Evolutionary conservation across 2,329 filamentous ascomycete species (phyloP).

Genomic region (Ophiosphaerella narmari): DNA sequence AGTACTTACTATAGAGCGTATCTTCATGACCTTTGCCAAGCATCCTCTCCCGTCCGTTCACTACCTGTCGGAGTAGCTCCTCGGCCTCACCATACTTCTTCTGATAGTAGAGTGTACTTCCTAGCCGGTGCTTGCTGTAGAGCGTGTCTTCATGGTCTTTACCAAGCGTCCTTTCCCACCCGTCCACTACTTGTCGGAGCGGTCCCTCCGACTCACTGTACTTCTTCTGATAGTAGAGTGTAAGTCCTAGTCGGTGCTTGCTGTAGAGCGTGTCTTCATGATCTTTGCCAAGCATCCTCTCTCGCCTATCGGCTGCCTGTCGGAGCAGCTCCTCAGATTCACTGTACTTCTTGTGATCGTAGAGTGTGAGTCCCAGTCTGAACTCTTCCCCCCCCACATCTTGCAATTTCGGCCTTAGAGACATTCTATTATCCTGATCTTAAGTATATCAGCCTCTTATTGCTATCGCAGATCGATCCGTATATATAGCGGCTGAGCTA

Average conservation of each 20-base stretch:
- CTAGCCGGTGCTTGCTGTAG: constrained; percentile 1
- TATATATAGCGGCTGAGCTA: background rate
- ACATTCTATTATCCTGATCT: background rate
- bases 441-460: background rate
- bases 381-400: background rate
- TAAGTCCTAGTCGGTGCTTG: background rate
- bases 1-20: constrained; percentile 4
- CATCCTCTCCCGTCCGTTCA: background rate
- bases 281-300: constrained; percentile 1
- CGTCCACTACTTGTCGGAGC: background rate
- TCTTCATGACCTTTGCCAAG: constrained; percentile 2
- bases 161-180: constrained; percentile 1
- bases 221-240: constrained; percentile 1
- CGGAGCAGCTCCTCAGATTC: constrained; percentile 6
- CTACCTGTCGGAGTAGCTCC: constrained; percentile 1
- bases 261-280: constrained; percentile 2
- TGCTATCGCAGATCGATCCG: background rate
- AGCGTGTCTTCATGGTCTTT: constrained; percentile 2
- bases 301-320: background rate
- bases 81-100: constrained; percentile 7
- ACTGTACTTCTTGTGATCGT: constrained; percentile 4
- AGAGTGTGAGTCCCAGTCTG: background rate
- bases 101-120: background rate
- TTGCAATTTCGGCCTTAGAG: background rate
- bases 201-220: constrained; percentile 5